Base-by-base conservation (phyloP, 2,329 filamentous ascomycete genomes). In the Fusarium illudens region DNA sequence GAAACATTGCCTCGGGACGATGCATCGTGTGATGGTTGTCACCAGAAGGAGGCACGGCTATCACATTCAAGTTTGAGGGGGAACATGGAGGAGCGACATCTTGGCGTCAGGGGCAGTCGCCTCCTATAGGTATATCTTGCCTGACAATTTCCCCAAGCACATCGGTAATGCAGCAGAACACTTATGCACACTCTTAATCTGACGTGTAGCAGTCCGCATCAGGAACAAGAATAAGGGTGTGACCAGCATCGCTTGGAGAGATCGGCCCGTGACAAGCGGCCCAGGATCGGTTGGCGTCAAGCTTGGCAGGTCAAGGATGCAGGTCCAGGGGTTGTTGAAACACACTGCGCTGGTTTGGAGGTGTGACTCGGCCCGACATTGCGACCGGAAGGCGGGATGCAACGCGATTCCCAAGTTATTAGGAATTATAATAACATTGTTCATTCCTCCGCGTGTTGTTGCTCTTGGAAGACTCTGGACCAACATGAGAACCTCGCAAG, bases 181-280 rank as follows among this genome's bases (percentile, higher is more conserved):
- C 12, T 50, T 33, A 50, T 50, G 19, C 48, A 22, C 9, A 12
- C 48, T 34, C 29, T 22, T 34, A 50, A 50, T 50, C 48, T 50
- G 48, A 50, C 48, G 25, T 33, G 30, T 50, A 27, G 19, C 12
- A 32, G 46, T 8, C 12, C 15, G 20, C 20, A 46, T 50, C 30
- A 50, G 48, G 48, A 50, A 50, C 48, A n/a, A 22, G 30, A 50
- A n/a, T 6, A 12, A 32, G 30, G 25, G 48, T 22, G 15, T 22
- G 30, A 29, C 25, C n/a, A 6, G 27, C 44, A n/a, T 50, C 48
- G 48, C 48, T 50, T 22, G 48, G 48, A 34, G 48, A 34, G 29
- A n/a, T 32, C 48, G 48, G 48, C 19, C 48, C 48, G 48, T 50
- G 48, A 50, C 48, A 50, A 50, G 48, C 48, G 48, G 30, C 13